Evolutionary conservation across 495 filamentous ascomycete genomes (phyloP), one percentile per base, ranked within the genome.

Genomic region (Penicillium canariense): DNA sequence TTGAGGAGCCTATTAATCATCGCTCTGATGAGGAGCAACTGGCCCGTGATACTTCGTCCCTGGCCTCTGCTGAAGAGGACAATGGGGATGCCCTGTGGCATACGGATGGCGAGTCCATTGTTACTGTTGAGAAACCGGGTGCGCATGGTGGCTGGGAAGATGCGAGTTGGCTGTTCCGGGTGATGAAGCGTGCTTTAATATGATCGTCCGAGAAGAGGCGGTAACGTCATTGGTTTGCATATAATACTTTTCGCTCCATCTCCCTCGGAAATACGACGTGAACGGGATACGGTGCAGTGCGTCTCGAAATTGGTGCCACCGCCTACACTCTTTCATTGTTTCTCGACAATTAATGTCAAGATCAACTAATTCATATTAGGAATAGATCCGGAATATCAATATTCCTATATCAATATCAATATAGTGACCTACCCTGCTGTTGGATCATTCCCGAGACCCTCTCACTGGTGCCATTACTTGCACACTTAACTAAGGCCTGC

Each of bases 111-210:
- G 64, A 68, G 18, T 64, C 66, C 20, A 60, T 58, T 28, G 45
- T 60, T 22, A 54, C 50, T 35, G 54, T 57, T 32, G 79, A 75
- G 58, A 78, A 69, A 34, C 71, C 77, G 32, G 75, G 63, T 31
- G 66, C 74, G n/a, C 68, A 77, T 49, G 74, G 85, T 12, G 84
- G 81, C 8, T 95, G 89, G 91, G 81, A 86, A 54, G 91, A 96
- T 74, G 91, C 88, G 31, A 81, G 86, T 23, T 96, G 90, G 91
- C 70, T 96, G 54, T 73, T 96, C 45, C 85, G 83, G 42, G 83
- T 92, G 45, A 86, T 89, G 20, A 86, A 83, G 31, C 88, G 85
- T 55, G 84, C 89, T 18, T 68, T 95, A 20, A 66, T 88, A 49
- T 89, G 69, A 75, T 61, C 44, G 31, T 34, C 22, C 32, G 32